Conservation (phyloP, 106 monocot species). For the Dioscorea dumetorum region DNA sequence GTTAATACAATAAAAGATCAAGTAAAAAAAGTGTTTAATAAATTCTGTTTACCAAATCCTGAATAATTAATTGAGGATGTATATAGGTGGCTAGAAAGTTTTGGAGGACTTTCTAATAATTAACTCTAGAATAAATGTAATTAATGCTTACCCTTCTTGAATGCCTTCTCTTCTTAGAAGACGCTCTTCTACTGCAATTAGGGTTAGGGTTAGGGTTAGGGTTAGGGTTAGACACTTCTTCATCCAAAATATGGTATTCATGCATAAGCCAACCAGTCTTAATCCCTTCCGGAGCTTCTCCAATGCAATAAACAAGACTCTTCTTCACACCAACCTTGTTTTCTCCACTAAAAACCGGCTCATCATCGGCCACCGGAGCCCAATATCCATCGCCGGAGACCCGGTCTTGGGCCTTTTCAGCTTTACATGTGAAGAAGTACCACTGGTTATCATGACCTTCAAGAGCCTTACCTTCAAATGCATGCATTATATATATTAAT, state of each 20-base stretch:
- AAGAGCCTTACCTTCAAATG: slow-evolving; percentile 60
- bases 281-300: slow-evolving; percentile 32
- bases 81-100: neutral
- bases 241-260: slow-evolving; percentile 62
- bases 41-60: no score
- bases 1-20: no score
- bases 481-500: no score
- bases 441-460: slow-evolving; percentile 54
- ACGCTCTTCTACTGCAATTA: slow-evolving; percentile 10
- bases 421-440: slow-evolving; percentile 61
- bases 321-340: slow-evolving; percentile 55
- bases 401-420: slow-evolving; percentile 20
- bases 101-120: slow-evolving; percentile 19
- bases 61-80: neutral
- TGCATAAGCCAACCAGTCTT: slow-evolving; percentile 87
- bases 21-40: no score
- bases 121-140: no score
- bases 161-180: slow-evolving; percentile 27
- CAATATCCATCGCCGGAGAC: slow-evolving; percentile 47
- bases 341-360: slow-evolving; percentile 23
- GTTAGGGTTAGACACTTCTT: neutral
- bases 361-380: slow-evolving; percentile 31
- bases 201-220: neutral
- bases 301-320: slow-evolving; percentile 40
- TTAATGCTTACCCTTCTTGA: neutral